A percentile compares a stretch with the other conserved stretches of the same genome.
These are phyloP conservation scores for Xylariaceae sp. DNA, from an alignment of 2,329 filamentous ascomycete species.

Conservation along the genomic window DNA sequence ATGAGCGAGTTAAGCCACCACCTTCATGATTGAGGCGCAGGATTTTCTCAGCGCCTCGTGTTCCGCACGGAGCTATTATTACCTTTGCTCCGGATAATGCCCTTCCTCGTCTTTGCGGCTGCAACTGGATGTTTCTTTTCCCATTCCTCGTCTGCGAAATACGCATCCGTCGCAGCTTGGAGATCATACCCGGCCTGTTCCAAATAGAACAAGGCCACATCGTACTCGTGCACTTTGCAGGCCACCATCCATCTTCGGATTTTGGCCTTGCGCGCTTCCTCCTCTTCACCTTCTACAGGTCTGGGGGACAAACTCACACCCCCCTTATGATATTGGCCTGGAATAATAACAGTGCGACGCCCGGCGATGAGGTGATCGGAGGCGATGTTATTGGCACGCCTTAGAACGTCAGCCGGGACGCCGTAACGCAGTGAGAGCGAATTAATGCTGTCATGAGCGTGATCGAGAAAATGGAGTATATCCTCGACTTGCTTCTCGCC, in stretches of 20 bases:
- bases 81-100: slow-evolving; percentile 26
- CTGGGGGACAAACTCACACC: slow-evolving; percentile 63
- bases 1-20: neutral
- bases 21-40: neutral
- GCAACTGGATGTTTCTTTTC: slow-evolving; percentile 61
- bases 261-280: slow-evolving; percentile 64
- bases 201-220: slow-evolving; percentile 69
- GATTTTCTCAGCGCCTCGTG: slow-evolving; percentile 20
- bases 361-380: slow-evolving; percentile 66
- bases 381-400: slow-evolving; percentile 63
- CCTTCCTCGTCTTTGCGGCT: slow-evolving; percentile 30
- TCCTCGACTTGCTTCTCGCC: slow-evolving; percentile 47
- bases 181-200: slow-evolving; percentile 65
- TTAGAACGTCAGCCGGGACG: slow-evolving; percentile 58
- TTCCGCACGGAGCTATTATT: slow-evolving; percentile 20
- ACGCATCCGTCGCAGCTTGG: slow-evolving; percentile 57
- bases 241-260: slow-evolving; percentile 73
- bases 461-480: slow-evolving; percentile 69
- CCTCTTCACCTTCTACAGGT: slow-evolving; percentile 69
- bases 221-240: slow-evolving; percentile 72
- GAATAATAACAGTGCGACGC: slow-evolving; percentile 65
- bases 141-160: slow-evolving; percentile 62
- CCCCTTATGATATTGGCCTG: slow-evolving; percentile 62
- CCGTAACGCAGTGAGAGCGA: slow-evolving; percentile 67
- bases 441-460: slow-evolving; percentile 59